Conservation (phyloP, 495 filamentous ascomycete genomes). For the Neurospora sp. region DNA sequence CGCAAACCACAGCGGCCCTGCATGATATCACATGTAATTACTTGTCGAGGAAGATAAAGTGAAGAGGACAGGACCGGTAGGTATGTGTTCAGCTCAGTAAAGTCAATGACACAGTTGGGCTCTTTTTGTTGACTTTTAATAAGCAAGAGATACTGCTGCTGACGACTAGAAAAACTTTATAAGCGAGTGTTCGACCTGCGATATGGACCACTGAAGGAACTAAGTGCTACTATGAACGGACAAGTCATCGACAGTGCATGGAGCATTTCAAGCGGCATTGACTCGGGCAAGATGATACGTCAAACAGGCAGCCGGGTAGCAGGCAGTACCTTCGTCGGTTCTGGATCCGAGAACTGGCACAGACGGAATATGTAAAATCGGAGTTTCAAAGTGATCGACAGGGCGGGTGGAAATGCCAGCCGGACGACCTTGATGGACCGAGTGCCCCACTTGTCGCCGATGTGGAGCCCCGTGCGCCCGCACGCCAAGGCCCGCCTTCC, state of each 20-base stretch:
- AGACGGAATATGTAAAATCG: not conserved
- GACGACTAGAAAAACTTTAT: not conserved
- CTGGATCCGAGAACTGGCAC: not conserved
- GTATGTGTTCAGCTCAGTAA: not conserved
- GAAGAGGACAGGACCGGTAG: not conserved
- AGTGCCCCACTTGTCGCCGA: not conserved
- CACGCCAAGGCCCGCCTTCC: not conserved
- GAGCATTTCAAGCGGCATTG: too few species aligned
- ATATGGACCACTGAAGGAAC: not conserved
- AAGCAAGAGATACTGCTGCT: not conserved
- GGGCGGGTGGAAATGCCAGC: not conserved
- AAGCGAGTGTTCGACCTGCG: not conserved
- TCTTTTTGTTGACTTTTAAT: not conserved
- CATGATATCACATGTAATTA: not conserved
- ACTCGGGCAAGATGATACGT: too few species aligned
- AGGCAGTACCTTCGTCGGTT: not conserved
- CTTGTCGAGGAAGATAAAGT: not conserved
- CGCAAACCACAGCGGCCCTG: not conserved
- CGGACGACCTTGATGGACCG: not conserved
- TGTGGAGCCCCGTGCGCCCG: not conserved
- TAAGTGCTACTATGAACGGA: too few species aligned
- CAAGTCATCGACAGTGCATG: too few species aligned
- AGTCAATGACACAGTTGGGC: not conserved
- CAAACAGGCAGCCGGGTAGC: not conserved
- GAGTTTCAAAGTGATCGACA: not conserved